Evolutionary conservation across 2,329 filamentous ascomycete genomes (phyloP), one percentile per base, ranked within the genome.

Genomic region (Fusarium sp.): DNA sequence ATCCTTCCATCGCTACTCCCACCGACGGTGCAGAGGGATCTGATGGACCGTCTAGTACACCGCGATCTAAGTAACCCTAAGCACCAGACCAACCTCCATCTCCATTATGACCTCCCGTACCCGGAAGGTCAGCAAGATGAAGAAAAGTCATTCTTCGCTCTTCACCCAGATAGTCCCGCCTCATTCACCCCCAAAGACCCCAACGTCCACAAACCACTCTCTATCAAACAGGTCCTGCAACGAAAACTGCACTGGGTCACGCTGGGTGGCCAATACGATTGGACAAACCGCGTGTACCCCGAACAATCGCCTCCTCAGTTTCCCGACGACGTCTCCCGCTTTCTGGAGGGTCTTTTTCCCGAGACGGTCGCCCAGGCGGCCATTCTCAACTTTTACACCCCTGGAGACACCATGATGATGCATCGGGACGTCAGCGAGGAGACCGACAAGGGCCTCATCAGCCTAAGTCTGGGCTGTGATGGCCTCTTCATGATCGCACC

Each of bases 201-300:
- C 0, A 74, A 82, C 0, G 83, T 95, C n/a, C 95, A 98, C 83
- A 94, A 92, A 70, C 88, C 94, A 3, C 85, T 98, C 11, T 88
- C 90, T 3, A 86, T 93, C 63, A 86, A 89, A 58, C 92, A 92
- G 78, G 90, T 96, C 33, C 86, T 98, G 50, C 90, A 92, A 67
- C 93, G 92, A 72, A 95, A 94, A 71, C 88, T 98, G 27, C 94
- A 96, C 76, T 99, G 97, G 97, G 90, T 97, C 48, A 98, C 96
- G 0, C 89, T 99, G 4, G 97, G 97, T 59, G 96, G 95, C 0
- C 97, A 98, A 82, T 98, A 98, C 82, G 94, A 98, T 84, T 98
- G 96, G 97, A 97, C 95, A 0, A 90, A 91, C 66, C 95, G 97
- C 75, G 85, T 90, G 14, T 98, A 98, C 80, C 95, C 95, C 0